Conservation (phyloP, 2,329 filamentous ascomycete genomes). For the Fusarium agapanthi region DNA sequence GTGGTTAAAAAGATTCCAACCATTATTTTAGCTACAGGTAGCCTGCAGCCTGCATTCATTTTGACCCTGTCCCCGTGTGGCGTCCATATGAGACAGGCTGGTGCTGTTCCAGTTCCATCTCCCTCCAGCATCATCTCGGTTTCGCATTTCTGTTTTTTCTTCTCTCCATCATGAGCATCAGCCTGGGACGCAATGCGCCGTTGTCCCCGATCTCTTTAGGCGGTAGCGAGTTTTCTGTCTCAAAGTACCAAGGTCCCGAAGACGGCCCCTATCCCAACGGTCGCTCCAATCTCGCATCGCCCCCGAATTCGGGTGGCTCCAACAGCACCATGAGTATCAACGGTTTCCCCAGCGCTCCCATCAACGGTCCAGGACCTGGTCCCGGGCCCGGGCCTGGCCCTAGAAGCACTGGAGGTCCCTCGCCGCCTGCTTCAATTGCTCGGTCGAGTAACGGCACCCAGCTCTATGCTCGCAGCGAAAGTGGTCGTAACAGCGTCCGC, state of each 20-base stretch:
- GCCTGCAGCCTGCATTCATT: conserved; percentile 34
- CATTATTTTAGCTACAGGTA: conserved; percentile 8
- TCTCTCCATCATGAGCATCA: conserved; percentile 64
- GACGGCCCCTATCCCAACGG: conserved; percentile 62
- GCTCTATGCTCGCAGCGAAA: conserved; percentile 71
- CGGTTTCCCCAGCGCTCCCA: conserved; percentile 58
- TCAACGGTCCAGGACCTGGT: conserved; percentile 48
- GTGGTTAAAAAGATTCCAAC: conserved; percentile 37
- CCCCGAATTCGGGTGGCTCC: conserved; percentile 73
- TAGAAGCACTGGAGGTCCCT: conserved; percentile 71
- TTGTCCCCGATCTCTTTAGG: conserved; percentile 85
- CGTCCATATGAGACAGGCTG: conserved; percentile 43
- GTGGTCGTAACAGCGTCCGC: conserved; percentile 64
- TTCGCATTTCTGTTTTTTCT: conserved; percentile 28
- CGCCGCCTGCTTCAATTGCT: conserved; percentile 87
- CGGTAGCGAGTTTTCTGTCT: conserved; percentile 83
- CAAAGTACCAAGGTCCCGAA: conserved; percentile 69
- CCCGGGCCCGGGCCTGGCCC: conserved; percentile 59
- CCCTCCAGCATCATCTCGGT: conserved; percentile 38
- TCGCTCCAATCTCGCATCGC: conserved; percentile 71
- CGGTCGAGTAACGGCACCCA: conserved; percentile 83
- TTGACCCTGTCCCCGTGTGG: conserved; percentile 40
- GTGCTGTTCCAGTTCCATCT: conserved; percentile 35
- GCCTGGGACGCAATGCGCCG: conserved; percentile 73
- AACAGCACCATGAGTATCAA: conserved; percentile 67